Conservation (phyloP, 768 basidiomycete genomes). For the Xanthoconium purpureum region DNA sequence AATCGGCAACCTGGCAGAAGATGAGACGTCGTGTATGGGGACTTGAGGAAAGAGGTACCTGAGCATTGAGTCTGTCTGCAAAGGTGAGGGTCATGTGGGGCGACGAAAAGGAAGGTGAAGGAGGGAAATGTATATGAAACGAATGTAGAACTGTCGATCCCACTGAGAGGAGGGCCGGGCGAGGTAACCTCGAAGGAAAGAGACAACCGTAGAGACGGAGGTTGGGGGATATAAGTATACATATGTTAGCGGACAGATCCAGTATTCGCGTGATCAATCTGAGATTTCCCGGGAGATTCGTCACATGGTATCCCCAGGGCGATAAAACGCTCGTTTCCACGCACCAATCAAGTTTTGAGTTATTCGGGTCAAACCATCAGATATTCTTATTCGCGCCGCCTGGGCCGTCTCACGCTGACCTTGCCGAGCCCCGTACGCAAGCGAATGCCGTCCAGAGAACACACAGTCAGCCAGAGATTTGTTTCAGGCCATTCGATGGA, state of each 20-base stretch:
- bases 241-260: constrained; percentile 12
- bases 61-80: constrained; percentile 42
- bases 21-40: neutral
- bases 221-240: constrained; percentile 6
- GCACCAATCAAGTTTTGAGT: neutral
- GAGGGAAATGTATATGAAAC: constrained; percentile 25
- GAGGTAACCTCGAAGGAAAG: constrained; percentile 7
- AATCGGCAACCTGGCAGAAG: constrained; percentile 36
- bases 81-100: constrained; percentile 37
- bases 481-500: neutral
- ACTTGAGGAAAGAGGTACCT: constrained; percentile 22
- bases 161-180: neutral
- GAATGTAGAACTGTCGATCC: constrained; percentile 9
- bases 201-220: neutral
- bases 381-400: neutral
- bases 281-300: constrained; percentile 8
- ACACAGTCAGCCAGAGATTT: neutral
- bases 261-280: constrained; percentile 18
- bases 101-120: constrained; percentile 19
- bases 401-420: neutral
- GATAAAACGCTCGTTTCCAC: constrained; percentile 25
- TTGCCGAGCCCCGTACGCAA: neutral
- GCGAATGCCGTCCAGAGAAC: neutral
- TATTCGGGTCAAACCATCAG: neutral
- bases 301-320: constrained; percentile 20